phyloP scores from a whole-genome alignment of 2,329 filamentous ascomycete species.

The Botrytis pseudocinerea region DNA sequence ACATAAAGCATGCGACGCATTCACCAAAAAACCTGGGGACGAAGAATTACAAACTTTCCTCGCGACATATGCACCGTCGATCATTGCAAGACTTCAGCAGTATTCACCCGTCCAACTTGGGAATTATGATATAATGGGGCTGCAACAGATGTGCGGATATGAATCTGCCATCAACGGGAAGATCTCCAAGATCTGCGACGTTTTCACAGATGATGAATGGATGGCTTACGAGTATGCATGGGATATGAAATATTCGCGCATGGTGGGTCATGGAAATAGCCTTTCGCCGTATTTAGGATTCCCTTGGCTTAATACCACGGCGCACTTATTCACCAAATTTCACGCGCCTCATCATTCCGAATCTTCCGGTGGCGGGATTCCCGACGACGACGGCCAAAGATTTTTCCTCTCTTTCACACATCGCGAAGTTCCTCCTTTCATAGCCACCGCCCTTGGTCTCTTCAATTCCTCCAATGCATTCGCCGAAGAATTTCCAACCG shows the following conservation, averaged over 20 bases:
- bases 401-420: slow-evolving; percentile 66
- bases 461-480: slow-evolving; percentile 66
- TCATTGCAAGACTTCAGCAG: slow-evolving; percentile 57
- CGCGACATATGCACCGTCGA: slow-evolving; percentile 59
- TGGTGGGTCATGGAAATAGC: slow-evolving; percentile 62
- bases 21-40: slow-evolving; percentile 37
- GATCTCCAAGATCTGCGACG: slow-evolving; percentile 60
- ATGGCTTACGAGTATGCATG: slow-evolving; percentile 66
- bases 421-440: slow-evolving; percentile 67
- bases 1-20: slow-evolving; percentile 62
- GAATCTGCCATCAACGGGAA: slow-evolving; percentile 56
- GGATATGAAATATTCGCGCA: slow-evolving; percentile 65
- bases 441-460: slow-evolving; percentile 65
- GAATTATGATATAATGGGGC: slow-evolving; percentile 60
- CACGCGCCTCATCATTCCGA: slow-evolving; percentile 29
- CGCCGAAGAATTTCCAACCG: slow-evolving; percentile 65
- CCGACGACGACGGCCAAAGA: slow-evolving; percentile 49
- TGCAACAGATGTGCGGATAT: slow-evolving; percentile 59
- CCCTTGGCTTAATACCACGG: slow-evolving; percentile 59
- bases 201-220: slow-evolving; percentile 63
- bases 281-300: slow-evolving; percentile 60
- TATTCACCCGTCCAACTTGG: slow-evolving; percentile 63
- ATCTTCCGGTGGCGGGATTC: slow-evolving; percentile 19
- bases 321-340: slow-evolving; percentile 47
- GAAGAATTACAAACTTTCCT: slow-evolving; percentile 44